Evolutionary conservation across 305 asterid species (phyloP).

Genomic region (Fraxinus angustifolia): DNA sequence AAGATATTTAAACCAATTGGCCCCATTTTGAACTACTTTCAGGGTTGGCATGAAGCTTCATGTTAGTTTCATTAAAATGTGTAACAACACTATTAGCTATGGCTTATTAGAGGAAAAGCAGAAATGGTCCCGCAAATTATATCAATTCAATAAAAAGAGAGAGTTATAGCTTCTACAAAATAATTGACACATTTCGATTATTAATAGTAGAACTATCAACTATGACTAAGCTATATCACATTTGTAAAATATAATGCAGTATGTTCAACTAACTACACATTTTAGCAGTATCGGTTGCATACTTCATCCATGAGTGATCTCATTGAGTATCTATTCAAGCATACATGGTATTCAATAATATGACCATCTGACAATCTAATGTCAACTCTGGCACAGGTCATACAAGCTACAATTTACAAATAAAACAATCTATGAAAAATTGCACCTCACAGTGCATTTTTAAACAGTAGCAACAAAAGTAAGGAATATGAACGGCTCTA

Average conservation of each 20-base stretch:
- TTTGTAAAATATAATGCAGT: not conserved
- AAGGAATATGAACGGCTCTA: not conserved
- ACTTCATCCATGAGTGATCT: not conserved
- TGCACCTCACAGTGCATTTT: not conserved
- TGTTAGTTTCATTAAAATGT: not conserved
- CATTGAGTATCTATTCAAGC: not conserved
- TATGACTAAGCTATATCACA: not conserved
- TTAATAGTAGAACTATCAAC: not conserved
- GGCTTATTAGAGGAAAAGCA: not conserved
- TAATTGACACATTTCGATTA: not conserved
- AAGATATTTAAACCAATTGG: not conserved
- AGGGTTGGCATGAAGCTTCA: not conserved
- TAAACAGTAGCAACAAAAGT: conserved; percentile 4
- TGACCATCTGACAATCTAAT: not conserved
- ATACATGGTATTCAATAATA: conserved; percentile 1
- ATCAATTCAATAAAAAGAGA: not conserved
- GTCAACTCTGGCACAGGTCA: not conserved
- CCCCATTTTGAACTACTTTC: not conserved
- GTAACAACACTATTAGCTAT: not conserved
- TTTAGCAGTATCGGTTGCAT: conserved; percentile 2
- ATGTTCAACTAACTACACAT: not conserved
- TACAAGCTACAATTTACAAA: not conserved
- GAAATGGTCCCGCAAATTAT: not conserved
- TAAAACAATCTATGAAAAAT: not conserved
- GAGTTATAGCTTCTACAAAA: not conserved